These are phyloP conservation scores for Camelina laxa DNA, from an alignment of 345 rosid species.

Conservation along the genomic window DNA sequence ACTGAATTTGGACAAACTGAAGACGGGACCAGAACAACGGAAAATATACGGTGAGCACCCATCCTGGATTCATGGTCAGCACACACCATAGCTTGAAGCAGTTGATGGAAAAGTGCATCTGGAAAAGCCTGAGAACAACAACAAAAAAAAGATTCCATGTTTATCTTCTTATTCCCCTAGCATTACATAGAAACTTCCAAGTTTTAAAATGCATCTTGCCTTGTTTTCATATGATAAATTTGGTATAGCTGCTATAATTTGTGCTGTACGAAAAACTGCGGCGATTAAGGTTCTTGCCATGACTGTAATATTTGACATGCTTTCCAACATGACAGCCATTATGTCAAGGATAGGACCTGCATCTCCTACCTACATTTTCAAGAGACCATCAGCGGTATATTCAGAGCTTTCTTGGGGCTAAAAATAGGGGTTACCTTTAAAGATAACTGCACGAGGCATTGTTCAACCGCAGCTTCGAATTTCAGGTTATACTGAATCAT, in stretches of 20 bases:
- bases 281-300: slow-evolving; percentile 70
- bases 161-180: slow-evolving; percentile 24
- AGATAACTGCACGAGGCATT: slow-evolving; percentile 68
- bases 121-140: slow-evolving; percentile 66
- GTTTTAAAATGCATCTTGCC: slow-evolving; percentile 46
- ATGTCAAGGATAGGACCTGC: slow-evolving; percentile 82
- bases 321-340: slow-evolving; percentile 87
- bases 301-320: slow-evolving; percentile 65
- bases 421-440: slow-evolving; percentile 50
- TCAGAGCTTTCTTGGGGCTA: slow-evolving; percentile 1
- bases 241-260: slow-evolving; percentile 68
- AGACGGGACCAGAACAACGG: slow-evolving; percentile 71
- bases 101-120: slow-evolving; percentile 67
- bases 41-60: slow-evolving; percentile 74
- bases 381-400: slow-evolving; percentile 33
- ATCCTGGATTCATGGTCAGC: slow-evolving; percentile 69
- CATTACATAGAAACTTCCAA: slow-evolving; percentile 25
- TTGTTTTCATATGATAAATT: slow-evolving; percentile 68
- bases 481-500: slow-evolving; percentile 62
- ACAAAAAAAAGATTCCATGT: slow-evolving; percentile 4
- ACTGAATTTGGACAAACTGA: slow-evolving; percentile 61
- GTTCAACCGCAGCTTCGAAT: slow-evolving; percentile 65
- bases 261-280: slow-evolving; percentile 69
- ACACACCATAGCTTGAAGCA: slow-evolving; percentile 69
- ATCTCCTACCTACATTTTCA: slow-evolving; percentile 65